Evolutionary conservation across 371 early-diverging fungal species (phyloP), one percentile per base, ranked within the genome.

Genomic region (Mucor irregularis): DNA sequence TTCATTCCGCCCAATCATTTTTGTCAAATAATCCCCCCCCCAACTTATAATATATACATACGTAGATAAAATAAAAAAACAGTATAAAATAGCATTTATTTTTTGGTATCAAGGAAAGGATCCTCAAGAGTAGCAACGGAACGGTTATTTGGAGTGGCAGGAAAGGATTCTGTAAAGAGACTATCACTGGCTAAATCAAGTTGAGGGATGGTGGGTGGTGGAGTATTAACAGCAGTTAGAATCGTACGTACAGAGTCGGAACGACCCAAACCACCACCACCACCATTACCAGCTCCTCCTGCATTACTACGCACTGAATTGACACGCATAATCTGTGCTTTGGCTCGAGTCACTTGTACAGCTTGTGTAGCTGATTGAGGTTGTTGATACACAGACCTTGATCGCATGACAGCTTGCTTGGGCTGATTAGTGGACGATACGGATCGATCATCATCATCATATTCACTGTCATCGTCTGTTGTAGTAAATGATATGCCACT

Each of bases 321-420:
- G 51, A 78, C 74, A 16, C 79, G 71, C 69, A 78, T 64, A 17
- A 78, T 71, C 37, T 71, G 71, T 6, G 74, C 70, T 64, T 69
- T 71, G 2, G 79, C 79, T 48, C 79, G 56, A 28, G 43, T 62
- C 21, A 75, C 66, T 54, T 75, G 76, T 28, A 68, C 55, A 5
- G 72, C 71, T 26, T 65, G 68, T 21, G 47, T 50, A n/a, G 55
- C 46, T 4, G 64, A 44, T 25, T 50, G 50, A 8, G 3, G 24
- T 44, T 25, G 28, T 40, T n/a, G 44, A 45, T 9, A 8, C 17
- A 28, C 47, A 49, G 5, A n/a, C n/a, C n/a, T n/a, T n/a, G n/a
- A n/a, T n/a, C n/a, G n/a, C n/a, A n/a, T n/a, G n/a, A n/a, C n/a
- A n/a, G n/a, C n/a, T n/a, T n/a, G n/a, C n/a, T n/a, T n/a, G n/a